A percentile compares a stretch with the other conserved stretches of the same genome.
phyloP scores from a whole-genome alignment of 805 yeast species.

The Ogataea allantospora region DNA sequence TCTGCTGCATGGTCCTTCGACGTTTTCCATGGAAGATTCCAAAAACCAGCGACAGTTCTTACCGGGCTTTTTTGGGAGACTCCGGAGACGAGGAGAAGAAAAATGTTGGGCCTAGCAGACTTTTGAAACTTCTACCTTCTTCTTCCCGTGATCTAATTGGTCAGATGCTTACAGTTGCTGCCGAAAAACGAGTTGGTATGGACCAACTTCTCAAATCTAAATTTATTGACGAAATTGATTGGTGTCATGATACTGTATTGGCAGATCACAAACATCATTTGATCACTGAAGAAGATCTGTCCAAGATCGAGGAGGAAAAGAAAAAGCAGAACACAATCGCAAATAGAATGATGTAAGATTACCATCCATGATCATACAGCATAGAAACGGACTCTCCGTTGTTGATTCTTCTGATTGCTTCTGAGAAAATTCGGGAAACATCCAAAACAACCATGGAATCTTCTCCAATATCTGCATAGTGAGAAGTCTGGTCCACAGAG shows the following conservation, averaged over 20 bases:
- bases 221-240: constrained; percentile 57
- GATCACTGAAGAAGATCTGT: constrained; percentile 63
- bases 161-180: constrained; percentile 63
- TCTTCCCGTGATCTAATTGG: constrained; percentile 60
- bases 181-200: constrained; percentile 56
- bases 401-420: constrained; percentile 92
- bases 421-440: constrained; percentile 85
- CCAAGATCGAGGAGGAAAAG: constrained; percentile 38
- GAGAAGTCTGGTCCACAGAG: constrained; percentile 79
- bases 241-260: constrained; percentile 42
- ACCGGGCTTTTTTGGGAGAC: constrained; percentile 54
- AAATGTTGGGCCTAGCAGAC: constrained; percentile 62
- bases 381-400: constrained; percentile 95
- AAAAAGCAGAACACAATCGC: constrained; percentile 26
- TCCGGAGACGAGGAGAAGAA: constrained; percentile 28
- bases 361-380: constrained; percentile 84
- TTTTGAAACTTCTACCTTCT: constrained; percentile 69
- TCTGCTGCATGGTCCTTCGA: constrained; percentile 82
- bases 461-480: constrained; percentile 51
- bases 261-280: constrained; percentile 63
- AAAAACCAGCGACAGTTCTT: constrained; percentile 71
- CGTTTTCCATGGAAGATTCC: constrained; percentile 97
- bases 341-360: constrained; percentile 14
- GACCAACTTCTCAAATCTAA: constrained; percentile 52
- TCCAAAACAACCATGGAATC: constrained; percentile 69